Base-by-base conservation (phyloP, 108 stramenopile species). In the Cyclotella choctawhatcheeana region DNA sequence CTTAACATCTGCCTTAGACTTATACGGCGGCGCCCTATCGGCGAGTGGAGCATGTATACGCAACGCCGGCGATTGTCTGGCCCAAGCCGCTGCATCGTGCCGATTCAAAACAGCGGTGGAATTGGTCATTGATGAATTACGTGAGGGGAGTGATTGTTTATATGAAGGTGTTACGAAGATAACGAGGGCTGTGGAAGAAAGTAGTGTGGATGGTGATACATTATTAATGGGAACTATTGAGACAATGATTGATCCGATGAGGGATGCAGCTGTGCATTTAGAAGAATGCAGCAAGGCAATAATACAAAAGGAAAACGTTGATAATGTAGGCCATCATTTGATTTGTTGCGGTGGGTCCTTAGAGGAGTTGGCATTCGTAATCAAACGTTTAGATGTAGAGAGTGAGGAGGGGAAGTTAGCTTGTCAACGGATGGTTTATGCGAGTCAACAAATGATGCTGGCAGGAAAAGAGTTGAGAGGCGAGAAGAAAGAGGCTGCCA, bases 51-150 rank as follows among this genome's bases (percentile, higher is more conserved):
- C 92, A 44, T 65, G 66, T 56, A 70, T 93, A 43, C 86, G 92
- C 0, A 93, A 90, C 67, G 61, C 78, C 4, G 92, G 92, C 12
- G 92, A 93, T 73, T 84, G 77, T 27, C 26, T 93, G 7, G 92
- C 92, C n/a, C 92, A 93, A 78, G 92, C 92, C 2, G 92, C 88
- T 0, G 92, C 92, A 34, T 82, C 82, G 13, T 84, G 82, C 65
- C 83, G 92, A 14, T 90, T 93, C 69, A 93, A 93, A 55, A 93
- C 92, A 5, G 92, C 82, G 13, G 43, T 35, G 0, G 92, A 93
- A 70, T 60, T 93, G 25, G 92, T 89, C 14, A 78, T 74, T 60
- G 92, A 93, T 70, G 92, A 93, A 81, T 58, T 93, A n/a, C 77
- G 92, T 21, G 92, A 93, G 77, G 87, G 71, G 10, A 86, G 82